A percentile compares a stretch with the other conserved stretches of the same genome.
Conservation (phyloP, 2,329 filamentous ascomycete genomes). For the Fusarium oligoseptatum region DNA sequence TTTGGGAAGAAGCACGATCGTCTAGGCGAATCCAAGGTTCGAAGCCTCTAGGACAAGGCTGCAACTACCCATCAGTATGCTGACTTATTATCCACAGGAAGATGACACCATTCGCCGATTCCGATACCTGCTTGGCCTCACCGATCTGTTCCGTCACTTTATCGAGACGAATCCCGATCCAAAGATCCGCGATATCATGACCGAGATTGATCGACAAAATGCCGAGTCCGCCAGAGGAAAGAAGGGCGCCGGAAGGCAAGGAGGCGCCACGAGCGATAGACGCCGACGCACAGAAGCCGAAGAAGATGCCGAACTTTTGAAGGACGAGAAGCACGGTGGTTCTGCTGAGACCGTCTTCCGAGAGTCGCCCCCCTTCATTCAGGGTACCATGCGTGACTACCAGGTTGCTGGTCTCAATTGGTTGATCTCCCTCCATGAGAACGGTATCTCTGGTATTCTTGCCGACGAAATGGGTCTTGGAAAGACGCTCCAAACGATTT, state of each 20-base stretch:
- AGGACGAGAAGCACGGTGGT: constrained; percentile 90
- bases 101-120: constrained; percentile 96
- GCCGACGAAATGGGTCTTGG: constrained; percentile 99
- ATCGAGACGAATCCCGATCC: constrained; percentile 98
- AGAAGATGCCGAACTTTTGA: constrained; percentile 89
- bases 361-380: constrained; percentile 90
- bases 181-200: constrained; percentile 92
- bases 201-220: constrained; percentile 94
- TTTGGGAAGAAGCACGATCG: constrained; percentile 95
- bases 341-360: constrained; percentile 91
- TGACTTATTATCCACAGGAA: constrained; percentile 68
- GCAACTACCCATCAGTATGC: constrained; percentile 8
- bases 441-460: constrained; percentile 97
- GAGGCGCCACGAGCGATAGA: constrained; percentile 83
- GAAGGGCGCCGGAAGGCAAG: constrained; percentile 82
- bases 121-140: constrained; percentile 92
- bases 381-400: constrained; percentile 95
- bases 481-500: constrained; percentile 97
- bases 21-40: constrained; percentile 91
- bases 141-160: constrained; percentile 97
- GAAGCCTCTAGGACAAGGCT: constrained; percentile 14
- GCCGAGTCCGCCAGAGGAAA: constrained; percentile 78
- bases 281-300: constrained; percentile 94
- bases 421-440: constrained; percentile 97
- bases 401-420: constrained; percentile 96